phyloP scores from a whole-genome alignment of 176 grass and related monocot species.

The Oryza officinalis region DNA sequence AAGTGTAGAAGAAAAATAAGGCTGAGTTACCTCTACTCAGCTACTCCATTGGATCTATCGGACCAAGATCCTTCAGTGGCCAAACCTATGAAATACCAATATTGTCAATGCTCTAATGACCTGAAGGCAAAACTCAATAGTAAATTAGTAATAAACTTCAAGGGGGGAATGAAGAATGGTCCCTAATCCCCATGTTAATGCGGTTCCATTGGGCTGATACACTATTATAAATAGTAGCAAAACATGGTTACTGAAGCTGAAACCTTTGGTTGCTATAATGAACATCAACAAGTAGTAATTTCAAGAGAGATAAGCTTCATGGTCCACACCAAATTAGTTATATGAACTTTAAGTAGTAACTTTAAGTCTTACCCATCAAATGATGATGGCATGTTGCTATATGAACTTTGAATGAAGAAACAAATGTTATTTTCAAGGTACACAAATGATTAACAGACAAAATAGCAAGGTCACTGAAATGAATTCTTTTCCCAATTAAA shows the following conservation, averaged over 20 bases:
- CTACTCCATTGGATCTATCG: conserved; percentile 43
- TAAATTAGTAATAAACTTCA: background rate
- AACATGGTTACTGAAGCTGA: background rate
- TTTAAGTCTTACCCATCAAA: background rate
- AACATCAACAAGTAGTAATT: conserved; percentile 5
- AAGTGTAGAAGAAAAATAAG: background rate
- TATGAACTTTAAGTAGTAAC: background rate
- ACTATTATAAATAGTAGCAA: background rate
- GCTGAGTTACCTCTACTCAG: conserved; percentile 23
- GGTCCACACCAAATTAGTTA: background rate
- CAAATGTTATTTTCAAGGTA: background rate
- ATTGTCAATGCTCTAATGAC: conserved; percentile 26
- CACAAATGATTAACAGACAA: background rate
- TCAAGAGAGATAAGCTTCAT: background rate
- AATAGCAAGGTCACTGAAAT: background rate
- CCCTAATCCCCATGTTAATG: background rate
- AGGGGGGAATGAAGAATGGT: background rate
- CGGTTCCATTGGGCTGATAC: background rate
- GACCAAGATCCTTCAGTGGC: conserved; percentile 50
- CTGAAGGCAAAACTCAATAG: background rate
- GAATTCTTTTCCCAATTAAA: background rate
- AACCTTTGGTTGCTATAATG: background rate
- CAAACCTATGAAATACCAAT: conserved; percentile 49
- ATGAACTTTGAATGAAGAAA: background rate
- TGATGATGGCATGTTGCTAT: background rate